These are phyloP conservation scores for Ustilago tritici DNA, from an alignment of 1,284 basidiomycete species.

Conservation along the genomic window DNA sequence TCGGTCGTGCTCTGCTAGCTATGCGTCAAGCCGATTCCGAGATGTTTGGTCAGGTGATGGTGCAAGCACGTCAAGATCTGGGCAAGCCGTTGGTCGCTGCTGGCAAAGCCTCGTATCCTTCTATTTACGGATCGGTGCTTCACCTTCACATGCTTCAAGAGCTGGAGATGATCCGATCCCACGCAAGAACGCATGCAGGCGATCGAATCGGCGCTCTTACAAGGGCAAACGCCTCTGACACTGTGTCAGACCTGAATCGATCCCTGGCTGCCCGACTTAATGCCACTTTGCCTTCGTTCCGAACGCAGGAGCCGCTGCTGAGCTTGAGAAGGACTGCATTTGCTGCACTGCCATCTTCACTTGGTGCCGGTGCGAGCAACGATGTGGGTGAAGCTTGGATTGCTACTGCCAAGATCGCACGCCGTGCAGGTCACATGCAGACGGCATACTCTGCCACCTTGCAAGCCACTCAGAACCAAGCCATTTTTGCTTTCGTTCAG, in stretches of 20 bases:
- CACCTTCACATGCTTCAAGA: constrained; percentile 91
- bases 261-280: constrained; percentile 78
- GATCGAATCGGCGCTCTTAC: constrained; percentile 31
- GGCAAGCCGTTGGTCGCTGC: constrained; percentile 85
- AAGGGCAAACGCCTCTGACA: constrained; percentile 70
- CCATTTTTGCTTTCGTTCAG: constrained; percentile 87
- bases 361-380: constrained; percentile 61
- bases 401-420: constrained; percentile 90
- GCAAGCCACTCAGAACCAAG: constrained; percentile 83
- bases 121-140: constrained; percentile 87
- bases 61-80: constrained; percentile 79
- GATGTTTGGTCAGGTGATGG: constrained; percentile 72
- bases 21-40: constrained; percentile 75
- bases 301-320: constrained; percentile 88
- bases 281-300: constrained; percentile 87
- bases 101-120: constrained; percentile 79
- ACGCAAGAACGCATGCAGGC: constrained; percentile 22
- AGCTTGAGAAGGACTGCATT: constrained; percentile 91
- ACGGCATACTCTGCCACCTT: constrained; percentile 96
- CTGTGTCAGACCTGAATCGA: constrained; percentile 33
- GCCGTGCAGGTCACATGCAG: constrained; percentile 94
- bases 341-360: constrained; percentile 65
- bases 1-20: constrained; percentile 85
- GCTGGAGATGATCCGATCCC: constrained; percentile 76
- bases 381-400: constrained; percentile 77